Base-by-base conservation (phyloP, 495 filamentous ascomycete genomes). In the Trichoderma virens region DNA sequence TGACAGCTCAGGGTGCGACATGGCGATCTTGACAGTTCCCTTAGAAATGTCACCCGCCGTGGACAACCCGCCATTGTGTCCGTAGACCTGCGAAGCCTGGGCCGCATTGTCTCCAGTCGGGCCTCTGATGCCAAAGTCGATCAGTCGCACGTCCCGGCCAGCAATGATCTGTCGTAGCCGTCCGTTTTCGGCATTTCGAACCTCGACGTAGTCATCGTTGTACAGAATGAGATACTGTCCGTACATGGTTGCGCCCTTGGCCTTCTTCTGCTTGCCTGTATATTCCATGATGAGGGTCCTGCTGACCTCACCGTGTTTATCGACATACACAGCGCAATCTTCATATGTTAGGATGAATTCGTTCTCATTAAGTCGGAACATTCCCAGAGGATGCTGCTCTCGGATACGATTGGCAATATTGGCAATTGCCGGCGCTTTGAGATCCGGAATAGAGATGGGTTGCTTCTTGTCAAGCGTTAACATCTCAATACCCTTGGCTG, bases 231-330 rank as follows among this genome's bases (percentile, higher is more conserved):
- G 82, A 54, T 93, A 90, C 30, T 91, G 83, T 18, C 89, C 90
- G 65, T 92, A 91, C 72, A 98, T 84, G 64, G 90, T 92, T 2
- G 83, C 83, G 3, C 78, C 79, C 61, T 79, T 80, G 9, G 93
- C 94, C 62, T 87, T 87, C 71, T 89, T 87, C 27, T 91, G 90
- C 68, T 88, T 91, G 63, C 95, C 95, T 4, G 96, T 92, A 75
- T 97, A 98, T 69, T 97, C 91, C 91, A 98, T 95, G 65, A 99
- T 90, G 64, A 98, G 91, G 39, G 86, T 88, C 56, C 94, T 87
- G 39, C 86, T 91, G 20, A 99, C 90, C 64, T 98, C 94, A 66
- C 94, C 95, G 73, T 97, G 92, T 74, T 98, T 96, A 77, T 98
- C 96, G 73, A 97, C 91, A 67, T 98, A 99, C 1, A 98, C 91